Conservation (phyloP, 169 alveolate species). For the Plasmodium gonderi region DNA sequence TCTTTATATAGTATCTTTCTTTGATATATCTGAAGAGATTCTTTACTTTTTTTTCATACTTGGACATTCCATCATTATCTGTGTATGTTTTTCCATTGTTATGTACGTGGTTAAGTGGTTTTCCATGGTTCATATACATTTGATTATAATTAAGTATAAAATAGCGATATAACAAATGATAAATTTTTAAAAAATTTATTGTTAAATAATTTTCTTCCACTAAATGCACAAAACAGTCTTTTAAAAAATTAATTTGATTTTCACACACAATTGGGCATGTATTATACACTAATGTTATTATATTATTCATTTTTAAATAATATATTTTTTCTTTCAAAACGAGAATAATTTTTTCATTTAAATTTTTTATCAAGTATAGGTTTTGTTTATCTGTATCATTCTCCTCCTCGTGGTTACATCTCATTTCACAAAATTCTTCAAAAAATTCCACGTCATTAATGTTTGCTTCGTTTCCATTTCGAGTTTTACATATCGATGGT, state of each 20-base stretch:
- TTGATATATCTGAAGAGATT: slow-evolving; percentile 10
- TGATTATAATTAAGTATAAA: background rate
- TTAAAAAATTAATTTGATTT: slow-evolving; percentile 5
- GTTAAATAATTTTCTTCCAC: slow-evolving; percentile 17
- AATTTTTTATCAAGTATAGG: background rate
- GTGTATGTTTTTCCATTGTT: background rate
- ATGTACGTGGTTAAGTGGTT: background rate
- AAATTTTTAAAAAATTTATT: slow-evolving; percentile 12
- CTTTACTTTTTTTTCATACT: slow-evolving; percentile 16
- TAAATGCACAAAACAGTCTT: slow-evolving; percentile 7
- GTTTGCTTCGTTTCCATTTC: background rate
- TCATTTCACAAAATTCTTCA: background rate
- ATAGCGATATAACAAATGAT: background rate
- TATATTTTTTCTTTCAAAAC: slow-evolving; percentile 17
- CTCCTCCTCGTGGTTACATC: background rate
- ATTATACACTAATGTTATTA: slow-evolving; percentile 43
- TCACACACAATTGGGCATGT: slow-evolving; percentile 30
- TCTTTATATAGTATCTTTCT: slow-evolving; percentile 33
- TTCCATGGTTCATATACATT: background rate
- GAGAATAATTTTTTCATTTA: slow-evolving; percentile 1
- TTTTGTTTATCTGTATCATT: background rate
- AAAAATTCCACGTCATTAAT: background rate
- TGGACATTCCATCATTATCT: background rate
- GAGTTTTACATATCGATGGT: background rate
- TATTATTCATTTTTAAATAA: slow-evolving; percentile 22